A percentile compares a stretch with the other conserved stretches of the same genome.
Evolutionary conservation across 106 monocot species (phyloP).

Genomic region (Phalaenopsis equestris): DNA sequence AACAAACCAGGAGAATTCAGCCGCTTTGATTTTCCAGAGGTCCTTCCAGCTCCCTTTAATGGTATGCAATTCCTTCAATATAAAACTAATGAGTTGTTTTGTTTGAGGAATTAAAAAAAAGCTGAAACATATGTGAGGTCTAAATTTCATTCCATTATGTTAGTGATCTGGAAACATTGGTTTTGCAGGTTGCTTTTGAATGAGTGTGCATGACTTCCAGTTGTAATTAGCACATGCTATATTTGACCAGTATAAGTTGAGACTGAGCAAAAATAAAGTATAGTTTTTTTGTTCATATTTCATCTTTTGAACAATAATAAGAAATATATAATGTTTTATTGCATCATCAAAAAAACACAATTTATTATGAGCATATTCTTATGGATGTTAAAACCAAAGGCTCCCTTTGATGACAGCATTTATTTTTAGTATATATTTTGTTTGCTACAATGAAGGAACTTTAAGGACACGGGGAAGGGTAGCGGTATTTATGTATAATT

Average conservation of each 20-base stretch:
- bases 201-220: not conserved
- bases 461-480: not conserved
- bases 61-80: conserved; percentile 34
- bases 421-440: not conserved
- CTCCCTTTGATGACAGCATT: not conserved
- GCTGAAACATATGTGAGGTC: not conserved
- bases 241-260: not conserved
- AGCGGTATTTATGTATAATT: not conserved
- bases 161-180: not conserved
- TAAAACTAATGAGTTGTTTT: not conserved
- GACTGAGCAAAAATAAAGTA: not conserved
- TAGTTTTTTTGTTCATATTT: too few species aligned
- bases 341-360: not conserved
- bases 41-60: conserved; percentile 90
- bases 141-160: not conserved
- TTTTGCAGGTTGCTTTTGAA: not conserved
- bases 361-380: not conserved
- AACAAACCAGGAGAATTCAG: conserved; percentile 96
- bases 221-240: not conserved
- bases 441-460: not conserved
- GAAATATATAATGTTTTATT: too few species aligned
- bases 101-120: too few species aligned
- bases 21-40: conserved; percentile 95
- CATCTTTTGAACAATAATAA: too few species aligned
- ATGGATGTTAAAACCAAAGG: not conserved